Evolutionary conservation across 208 protist species (phyloP).

Genomic region (Phytomonas sp.): DNA sequence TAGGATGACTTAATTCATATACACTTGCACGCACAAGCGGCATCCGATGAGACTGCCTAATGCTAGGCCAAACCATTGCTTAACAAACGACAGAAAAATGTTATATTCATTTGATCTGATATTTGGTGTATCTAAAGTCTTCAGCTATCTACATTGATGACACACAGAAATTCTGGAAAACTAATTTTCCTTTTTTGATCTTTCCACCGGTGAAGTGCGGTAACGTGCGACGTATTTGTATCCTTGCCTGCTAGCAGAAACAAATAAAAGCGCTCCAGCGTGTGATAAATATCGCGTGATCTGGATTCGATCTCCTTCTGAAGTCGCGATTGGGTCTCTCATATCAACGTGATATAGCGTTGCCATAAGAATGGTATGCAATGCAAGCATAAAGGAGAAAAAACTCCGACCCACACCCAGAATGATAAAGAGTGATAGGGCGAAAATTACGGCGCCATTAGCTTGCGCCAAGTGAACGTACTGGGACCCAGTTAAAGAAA

Average conservation of each 20-base stretch:
- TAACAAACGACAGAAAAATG: no score
- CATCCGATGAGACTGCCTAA: no score
- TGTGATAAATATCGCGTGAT: slow-evolving; percentile 55
- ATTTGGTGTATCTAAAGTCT: no score
- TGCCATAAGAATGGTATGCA: slow-evolving; percentile 35
- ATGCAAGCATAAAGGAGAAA: slow-evolving; percentile 66
- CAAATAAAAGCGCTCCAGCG: slow-evolving; percentile 61
- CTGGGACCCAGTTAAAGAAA: slow-evolving; percentile 21
- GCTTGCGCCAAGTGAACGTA: slow-evolving; percentile 47
- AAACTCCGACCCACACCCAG: slow-evolving; percentile 73
- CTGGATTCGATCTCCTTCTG: slow-evolving; percentile 30
- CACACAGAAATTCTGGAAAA: background rate
- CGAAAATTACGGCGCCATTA: slow-evolving; percentile 49
- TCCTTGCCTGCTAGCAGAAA: slow-evolving; percentile 49
- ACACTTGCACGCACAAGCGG: no score
- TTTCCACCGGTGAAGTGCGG: slow-evolving; percentile 11
- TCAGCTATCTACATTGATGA: background rate
- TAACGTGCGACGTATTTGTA: slow-evolving; percentile 26
- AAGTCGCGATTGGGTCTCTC: slow-evolving; percentile 19
- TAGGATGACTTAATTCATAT: no score
- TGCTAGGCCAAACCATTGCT: no score
- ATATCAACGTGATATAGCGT: slow-evolving; percentile 58
- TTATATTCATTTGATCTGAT: no score
- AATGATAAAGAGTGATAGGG: slow-evolving; percentile 73
- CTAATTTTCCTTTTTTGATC: slow-evolving; percentile 43